These are phyloP conservation scores for Takakia lepidozioides DNA, from an alignment of 225 moss, liverwort and hornwort species.

Conservation along the genomic window DNA sequence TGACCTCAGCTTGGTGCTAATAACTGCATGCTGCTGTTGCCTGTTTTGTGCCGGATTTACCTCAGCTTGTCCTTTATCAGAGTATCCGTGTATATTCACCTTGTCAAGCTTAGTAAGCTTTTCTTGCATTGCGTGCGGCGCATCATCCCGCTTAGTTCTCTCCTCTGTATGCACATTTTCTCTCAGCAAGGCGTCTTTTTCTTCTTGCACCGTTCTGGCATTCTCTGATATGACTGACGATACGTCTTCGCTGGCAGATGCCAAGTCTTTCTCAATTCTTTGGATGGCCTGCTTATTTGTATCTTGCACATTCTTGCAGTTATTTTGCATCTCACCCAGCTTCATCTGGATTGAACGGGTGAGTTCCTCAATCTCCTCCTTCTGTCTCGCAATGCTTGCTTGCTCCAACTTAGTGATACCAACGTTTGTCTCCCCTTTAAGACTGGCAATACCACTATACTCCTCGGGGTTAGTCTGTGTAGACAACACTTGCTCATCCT, in stretches of 20 bases:
- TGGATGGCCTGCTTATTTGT: background rate
- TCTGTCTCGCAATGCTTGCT: background rate
- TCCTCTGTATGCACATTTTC: too few species aligned
- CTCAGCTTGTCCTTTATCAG: too few species aligned
- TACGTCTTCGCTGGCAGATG: background rate
- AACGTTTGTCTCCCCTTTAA: background rate
- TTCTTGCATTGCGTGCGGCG: too few species aligned
- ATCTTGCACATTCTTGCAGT: background rate
- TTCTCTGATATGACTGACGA: background rate
- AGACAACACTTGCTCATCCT: background rate
- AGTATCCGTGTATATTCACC: too few species aligned
- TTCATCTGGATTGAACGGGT: background rate
- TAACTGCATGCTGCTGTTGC: too few species aligned
- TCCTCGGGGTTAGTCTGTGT: background rate
- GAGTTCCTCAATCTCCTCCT: background rate
- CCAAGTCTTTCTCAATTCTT: background rate
- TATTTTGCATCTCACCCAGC: background rate
- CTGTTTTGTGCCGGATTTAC: too few species aligned
- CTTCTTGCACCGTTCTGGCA: too few species aligned
- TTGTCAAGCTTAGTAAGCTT: too few species aligned
- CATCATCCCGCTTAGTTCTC: too few species aligned
- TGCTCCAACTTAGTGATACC: background rate
- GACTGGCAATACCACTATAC: background rate
- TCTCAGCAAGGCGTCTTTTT: too few species aligned
- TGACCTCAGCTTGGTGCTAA: too few species aligned